These are phyloP conservation scores for Candida manassasensis DNA, from an alignment of 805 yeast species.

Conservation along the genomic window DNA sequence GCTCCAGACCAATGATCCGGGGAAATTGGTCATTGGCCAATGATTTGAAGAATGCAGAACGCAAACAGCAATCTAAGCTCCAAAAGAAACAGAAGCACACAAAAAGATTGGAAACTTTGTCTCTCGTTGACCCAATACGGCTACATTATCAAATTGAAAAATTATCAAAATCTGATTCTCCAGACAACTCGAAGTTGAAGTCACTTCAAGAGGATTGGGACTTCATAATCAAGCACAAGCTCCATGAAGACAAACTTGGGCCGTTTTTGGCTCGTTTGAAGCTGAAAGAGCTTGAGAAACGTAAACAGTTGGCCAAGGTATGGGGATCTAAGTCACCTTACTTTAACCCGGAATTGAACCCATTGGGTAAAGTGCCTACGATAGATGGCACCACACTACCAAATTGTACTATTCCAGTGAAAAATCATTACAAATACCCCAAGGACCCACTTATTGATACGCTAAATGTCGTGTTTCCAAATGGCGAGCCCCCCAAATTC, in stretches of 20 bases:
- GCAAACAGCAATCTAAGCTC: conserved; percentile 28
- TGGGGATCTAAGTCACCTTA: conserved; percentile 50
- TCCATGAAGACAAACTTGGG: conserved; percentile 27
- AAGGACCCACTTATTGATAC: conserved; percentile 26
- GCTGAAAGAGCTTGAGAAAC: conserved; percentile 13
- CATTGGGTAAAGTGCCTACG: conserved; percentile 50
- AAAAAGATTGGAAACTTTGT: conserved; percentile 20
- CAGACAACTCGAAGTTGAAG: conserved; percentile 16
- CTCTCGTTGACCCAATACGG: conserved; percentile 31
- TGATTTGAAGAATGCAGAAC: conserved; percentile 34
- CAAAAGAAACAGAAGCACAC: conserved; percentile 35
- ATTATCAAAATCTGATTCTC: conserved; percentile 15
- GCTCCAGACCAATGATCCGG: conserved; percentile 23
- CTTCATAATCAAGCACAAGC: conserved; percentile 28
- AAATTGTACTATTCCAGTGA: conserved; percentile 31
- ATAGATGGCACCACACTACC: conserved; percentile 15
- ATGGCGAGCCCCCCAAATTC: conserved; percentile 41
- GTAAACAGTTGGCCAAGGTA: conserved; percentile 18
- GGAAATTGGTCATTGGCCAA: conserved; percentile 32
- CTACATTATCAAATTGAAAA: conserved; percentile 28
- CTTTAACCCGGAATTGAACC: conserved; percentile 65
- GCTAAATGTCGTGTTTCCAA: conserved; percentile 34
- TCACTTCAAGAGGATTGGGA: conserved; percentile 37
- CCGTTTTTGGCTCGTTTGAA: conserved; percentile 19
- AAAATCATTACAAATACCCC: conserved; percentile 11